These are phyloP conservation scores for Fusarium pininemorale DNA, from an alignment of 2,329 filamentous ascomycete genomes.

Conservation along the genomic window DNA sequence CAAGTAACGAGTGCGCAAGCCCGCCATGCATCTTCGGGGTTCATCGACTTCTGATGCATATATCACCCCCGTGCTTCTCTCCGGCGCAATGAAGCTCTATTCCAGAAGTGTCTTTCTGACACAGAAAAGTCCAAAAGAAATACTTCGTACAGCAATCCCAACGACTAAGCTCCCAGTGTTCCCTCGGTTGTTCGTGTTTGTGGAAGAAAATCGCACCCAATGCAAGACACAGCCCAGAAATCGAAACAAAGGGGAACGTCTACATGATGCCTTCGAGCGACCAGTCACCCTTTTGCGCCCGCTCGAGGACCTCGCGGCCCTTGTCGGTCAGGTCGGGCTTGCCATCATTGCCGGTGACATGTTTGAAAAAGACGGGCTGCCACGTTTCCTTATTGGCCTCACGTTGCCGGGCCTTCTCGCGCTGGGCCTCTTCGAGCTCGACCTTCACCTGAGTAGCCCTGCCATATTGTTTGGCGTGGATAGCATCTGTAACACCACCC, in stretches of 20 bases:
- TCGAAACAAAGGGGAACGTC: background rate
- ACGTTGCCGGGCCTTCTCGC: constrained; percentile 83
- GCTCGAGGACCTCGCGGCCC: constrained; percentile 60
- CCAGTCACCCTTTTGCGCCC: constrained; percentile 65
- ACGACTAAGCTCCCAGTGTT: constrained; percentile 4
- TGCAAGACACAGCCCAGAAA: background rate
- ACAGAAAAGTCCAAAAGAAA: constrained; percentile 23
- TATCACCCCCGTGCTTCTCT: constrained; percentile 13
- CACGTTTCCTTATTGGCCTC: constrained; percentile 75
- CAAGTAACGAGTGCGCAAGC: constrained; percentile 42
- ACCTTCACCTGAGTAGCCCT: constrained; percentile 88
- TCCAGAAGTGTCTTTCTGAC: constrained; percentile 41
- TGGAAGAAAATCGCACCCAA: background rate
- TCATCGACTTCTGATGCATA: constrained; percentile 1
- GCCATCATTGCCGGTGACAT: constrained; percentile 63
- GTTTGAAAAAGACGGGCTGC: constrained; percentile 88
- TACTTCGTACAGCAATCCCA: constrained; percentile 35
- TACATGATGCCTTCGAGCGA: constrained; percentile 54
- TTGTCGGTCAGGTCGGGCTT: constrained; percentile 65
- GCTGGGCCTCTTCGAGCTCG: constrained; percentile 89
- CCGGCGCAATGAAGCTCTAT: constrained; percentile 40
- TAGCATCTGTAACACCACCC: constrained; percentile 87
- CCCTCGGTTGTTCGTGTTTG: background rate
- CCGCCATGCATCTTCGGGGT: constrained; percentile 38
- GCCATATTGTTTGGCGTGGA: constrained; percentile 81